phyloP scores from a whole-genome alignment of 768 basidiomycete genomes.

The Tylopilus subfusipes region DNA sequence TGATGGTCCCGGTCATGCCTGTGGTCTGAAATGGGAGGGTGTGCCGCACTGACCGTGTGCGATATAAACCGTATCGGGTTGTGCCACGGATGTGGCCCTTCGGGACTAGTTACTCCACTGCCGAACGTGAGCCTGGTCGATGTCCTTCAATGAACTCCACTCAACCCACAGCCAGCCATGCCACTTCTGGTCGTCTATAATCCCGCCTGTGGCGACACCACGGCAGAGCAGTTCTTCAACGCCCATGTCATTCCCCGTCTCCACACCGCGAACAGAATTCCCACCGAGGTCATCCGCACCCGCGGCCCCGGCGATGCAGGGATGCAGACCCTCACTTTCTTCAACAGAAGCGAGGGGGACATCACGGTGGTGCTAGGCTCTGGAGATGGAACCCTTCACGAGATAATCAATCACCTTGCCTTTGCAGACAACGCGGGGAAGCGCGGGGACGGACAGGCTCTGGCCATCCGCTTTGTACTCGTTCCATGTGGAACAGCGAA shows the following conservation, averaged over 20 bases:
- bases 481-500: conserved; percentile 91
- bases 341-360: conserved; percentile 32
- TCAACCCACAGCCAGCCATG: conserved; percentile 31
- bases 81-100: too few species aligned
- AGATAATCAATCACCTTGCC: conserved; percentile 66
- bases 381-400: conserved; percentile 92
- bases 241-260: conserved; percentile 66
- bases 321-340: conserved; percentile 37
- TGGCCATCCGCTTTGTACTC: conserved; percentile 43
- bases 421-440: conserved; percentile 21
- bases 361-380: conserved; percentile 63
- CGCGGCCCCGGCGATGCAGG: conserved; percentile 54
- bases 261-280: conserved; percentile 30
- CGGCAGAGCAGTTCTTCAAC: conserved; percentile 54
- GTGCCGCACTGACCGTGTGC: too few species aligned
- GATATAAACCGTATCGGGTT: too few species aligned
- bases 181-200: conserved; percentile 68
- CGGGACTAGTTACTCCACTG: too few species aligned
- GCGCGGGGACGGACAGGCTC: conserved; percentile 10
- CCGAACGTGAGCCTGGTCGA: conserved; percentile 2
- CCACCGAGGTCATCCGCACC: conserved; percentile 45
- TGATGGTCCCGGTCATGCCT: too few species aligned
- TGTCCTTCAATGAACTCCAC: not conserved
- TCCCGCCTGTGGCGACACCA: conserved; percentile 63
- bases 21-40: too few species aligned